Evolutionary conservation across 169 alveolate genomes (phyloP).

Genomic region (Cryptosporidium canis): DNA sequence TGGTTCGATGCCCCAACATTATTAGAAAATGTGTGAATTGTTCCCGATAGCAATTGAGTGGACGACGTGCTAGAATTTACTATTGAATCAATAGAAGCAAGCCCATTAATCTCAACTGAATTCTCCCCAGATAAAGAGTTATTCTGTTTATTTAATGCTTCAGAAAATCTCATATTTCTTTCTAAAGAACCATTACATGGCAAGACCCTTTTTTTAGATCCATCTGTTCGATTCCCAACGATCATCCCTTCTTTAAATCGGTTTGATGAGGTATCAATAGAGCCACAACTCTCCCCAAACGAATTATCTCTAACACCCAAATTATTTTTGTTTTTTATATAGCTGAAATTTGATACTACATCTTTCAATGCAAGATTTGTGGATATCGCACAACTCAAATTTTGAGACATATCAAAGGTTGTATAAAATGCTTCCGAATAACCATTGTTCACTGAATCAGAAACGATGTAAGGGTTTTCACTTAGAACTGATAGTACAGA

Average conservation of each 20-base stretch:
- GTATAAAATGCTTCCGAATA: neutral
- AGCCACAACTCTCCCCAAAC: neutral
- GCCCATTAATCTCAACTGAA: neutral
- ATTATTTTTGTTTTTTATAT: constrained; percentile 5
- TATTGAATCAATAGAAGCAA: neutral
- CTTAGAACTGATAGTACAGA: constrained; percentile 59
- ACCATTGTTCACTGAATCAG: neutral
- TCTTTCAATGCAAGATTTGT: constrained; percentile 2
- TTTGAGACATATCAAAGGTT: neutral
- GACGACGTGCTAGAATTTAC: neutral
- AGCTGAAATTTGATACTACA: constrained; percentile 11
- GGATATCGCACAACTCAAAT: neutral
- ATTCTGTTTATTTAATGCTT: neutral
- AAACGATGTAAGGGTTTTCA: constrained; percentile 35
- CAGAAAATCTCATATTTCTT: neutral
- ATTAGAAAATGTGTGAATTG: neutral
- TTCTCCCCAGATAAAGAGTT: neutral
- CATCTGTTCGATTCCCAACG: too few species aligned
- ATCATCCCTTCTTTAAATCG: neutral
- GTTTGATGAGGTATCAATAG: neutral
- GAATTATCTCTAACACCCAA: neutral
- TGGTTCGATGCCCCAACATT: neutral
- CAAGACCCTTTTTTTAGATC: neutral
- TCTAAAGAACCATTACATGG: neutral
- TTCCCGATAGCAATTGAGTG: neutral